These are phyloP conservation scores for Adansonia digitata DNA, from an alignment of 345 rosid genomes.

Conservation along the genomic window DNA sequence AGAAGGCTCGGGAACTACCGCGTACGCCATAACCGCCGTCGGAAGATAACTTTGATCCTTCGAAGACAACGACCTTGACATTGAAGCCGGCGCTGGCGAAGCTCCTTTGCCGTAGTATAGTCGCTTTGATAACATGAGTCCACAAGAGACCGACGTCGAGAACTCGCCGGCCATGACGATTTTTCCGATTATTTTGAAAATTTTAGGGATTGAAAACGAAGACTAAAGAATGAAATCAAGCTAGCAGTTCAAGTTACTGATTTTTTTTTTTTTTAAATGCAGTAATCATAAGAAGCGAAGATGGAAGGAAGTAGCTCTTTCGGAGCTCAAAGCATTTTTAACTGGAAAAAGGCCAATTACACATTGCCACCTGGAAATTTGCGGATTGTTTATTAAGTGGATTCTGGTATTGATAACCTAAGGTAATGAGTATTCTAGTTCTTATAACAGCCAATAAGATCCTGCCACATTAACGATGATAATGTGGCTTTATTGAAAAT, in stretches of 20 bases:
- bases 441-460: not conserved
- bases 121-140: slow-evolving; percentile 58
- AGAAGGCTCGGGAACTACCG: slow-evolving; percentile 61
- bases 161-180: slow-evolving; percentile 56
- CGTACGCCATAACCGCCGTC: slow-evolving; percentile 66
- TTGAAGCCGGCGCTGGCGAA: slow-evolving; percentile 35
- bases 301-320: not conserved
- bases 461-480: not conserved
- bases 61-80: slow-evolving; percentile 38
- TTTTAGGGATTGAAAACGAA: not conserved
- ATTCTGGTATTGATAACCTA: not conserved
- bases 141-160: slow-evolving; percentile 55
- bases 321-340: not conserved
- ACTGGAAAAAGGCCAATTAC: not conserved
- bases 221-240: not conserved
- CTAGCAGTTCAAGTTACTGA: not conserved
- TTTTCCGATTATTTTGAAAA: not conserved
- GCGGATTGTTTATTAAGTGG: not conserved
- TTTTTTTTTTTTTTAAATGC: not conserved
- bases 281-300: not conserved
- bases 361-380: not conserved
- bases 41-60: slow-evolving; percentile 53
- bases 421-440: too few species aligned
- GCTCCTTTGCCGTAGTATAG: slow-evolving; percentile 72
- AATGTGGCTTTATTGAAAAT: not conserved